Base-by-base conservation (phyloP, 2,329 filamentous ascomycete species). In the Phialemoniopsis sp. region DNA sequence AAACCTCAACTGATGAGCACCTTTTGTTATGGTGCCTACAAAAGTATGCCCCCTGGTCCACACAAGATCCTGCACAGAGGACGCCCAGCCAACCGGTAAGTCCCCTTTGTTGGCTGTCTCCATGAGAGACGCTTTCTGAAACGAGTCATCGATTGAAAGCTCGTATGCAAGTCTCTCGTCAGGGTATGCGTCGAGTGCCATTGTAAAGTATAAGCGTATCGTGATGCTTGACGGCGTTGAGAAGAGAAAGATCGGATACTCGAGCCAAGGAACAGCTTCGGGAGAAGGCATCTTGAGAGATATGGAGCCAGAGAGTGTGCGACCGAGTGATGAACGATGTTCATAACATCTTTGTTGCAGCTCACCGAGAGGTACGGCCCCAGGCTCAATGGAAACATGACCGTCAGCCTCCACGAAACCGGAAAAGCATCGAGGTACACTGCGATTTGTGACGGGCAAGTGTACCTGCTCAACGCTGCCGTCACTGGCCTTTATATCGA, bases 371-470 rank as follows among this genome's bases (percentile, higher is more conserved):
- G 58, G 31, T 50, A 59, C 49, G 59, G 60, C 29, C 6, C 30
- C 30, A 6, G 16, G n/a, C 13, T 32, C 30, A 15, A 66, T 61
- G 9, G 58, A 44, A 16, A 66, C 45, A 26, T 59, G 50, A 3
- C 49, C 46, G 39, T 73, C 67, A 13, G 58, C 58, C 46, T 76
- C 71, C 13, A 72, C 60, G 41, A 71, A 72, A 28, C 71, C 72
- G 60, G 58, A 36, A 69, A 55, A 7, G 65, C 63, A 4, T 70
- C 52, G 44, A 64, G 59, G 28, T 70, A 50, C 5, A 52, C 14
- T 16, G 12, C 44, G 41, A 14, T 56, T 33, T 3, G 6, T 41
- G 13, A 44, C 18, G 0, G 43, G 19, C 37, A 44, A 1, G 31
- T 43, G 42, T 37, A 67, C 48, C 16, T 67, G 50, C 42, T 69